phyloP scores from a whole-genome alignment of 345 rosid genomes.

The Jatropha curcas region DNA sequence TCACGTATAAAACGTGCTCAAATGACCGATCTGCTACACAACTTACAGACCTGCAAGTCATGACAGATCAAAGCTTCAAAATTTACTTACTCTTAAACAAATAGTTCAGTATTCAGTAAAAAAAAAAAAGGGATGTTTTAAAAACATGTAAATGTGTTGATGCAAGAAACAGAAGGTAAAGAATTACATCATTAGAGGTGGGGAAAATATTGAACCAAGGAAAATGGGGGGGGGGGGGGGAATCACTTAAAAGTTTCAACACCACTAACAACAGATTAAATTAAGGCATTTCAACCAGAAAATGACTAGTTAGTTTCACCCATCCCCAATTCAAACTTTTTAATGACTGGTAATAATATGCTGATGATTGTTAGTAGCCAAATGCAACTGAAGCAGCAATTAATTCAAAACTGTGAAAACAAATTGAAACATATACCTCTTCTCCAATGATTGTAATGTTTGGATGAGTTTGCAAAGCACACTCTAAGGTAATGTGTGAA shows the following conservation, averaged over 20 bases:
- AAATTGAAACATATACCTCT: slow-evolving; percentile 53
- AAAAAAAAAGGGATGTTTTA: too few relatives aligned
- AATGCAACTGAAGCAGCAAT: background rate
- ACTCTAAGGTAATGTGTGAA: slow-evolving; percentile 94
- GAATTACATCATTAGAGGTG: too few relatives aligned
- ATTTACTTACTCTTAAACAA: too few relatives aligned
- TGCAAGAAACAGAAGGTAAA: too few relatives aligned
- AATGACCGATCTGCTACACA: too few relatives aligned
- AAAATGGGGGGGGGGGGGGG: background rate
- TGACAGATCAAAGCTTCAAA: too few relatives aligned
- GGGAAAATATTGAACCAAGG: too few relatives aligned
- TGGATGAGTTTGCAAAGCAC: slow-evolving; percentile 97
- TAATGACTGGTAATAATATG: too few relatives aligned
- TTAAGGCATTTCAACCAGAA: background rate
- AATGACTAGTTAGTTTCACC: background rate
- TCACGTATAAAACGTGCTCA: too few relatives aligned
- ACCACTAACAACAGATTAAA: background rate
- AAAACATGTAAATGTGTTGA: too few relatives aligned
- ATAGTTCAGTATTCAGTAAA: too few relatives aligned
- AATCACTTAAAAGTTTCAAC: background rate
- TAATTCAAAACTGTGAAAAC: background rate
- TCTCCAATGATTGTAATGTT: slow-evolving; percentile 93
- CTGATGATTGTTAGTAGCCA: background rate
- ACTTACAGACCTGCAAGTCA: too few relatives aligned
- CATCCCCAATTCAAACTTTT: background rate